Conservation (phyloP, 2,329 filamentous ascomycete species). For the Elsinoe ampelina region DNA sequence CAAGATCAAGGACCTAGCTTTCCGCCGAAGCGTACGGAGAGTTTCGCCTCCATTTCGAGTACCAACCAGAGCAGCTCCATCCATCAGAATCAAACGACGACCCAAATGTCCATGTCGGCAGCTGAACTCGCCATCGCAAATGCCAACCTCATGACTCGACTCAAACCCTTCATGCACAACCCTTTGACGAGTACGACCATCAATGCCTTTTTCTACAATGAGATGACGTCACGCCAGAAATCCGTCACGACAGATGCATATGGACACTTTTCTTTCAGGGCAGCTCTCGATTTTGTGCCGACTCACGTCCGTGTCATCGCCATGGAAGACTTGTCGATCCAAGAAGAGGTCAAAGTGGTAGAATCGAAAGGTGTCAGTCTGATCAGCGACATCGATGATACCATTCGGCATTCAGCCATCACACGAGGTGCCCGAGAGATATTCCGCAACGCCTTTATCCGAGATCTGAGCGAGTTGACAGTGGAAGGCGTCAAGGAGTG, state of each 20-base stretch:
- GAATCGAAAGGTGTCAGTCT: slow-evolving; percentile 75
- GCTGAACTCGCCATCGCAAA: slow-evolving; percentile 74
- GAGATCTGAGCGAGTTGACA: slow-evolving; percentile 69
- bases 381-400: slow-evolving; percentile 97
- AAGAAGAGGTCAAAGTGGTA: slow-evolving; percentile 67
- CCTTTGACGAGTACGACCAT: slow-evolving; percentile 69
- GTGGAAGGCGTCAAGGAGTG: slow-evolving; percentile 83
- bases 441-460: slow-evolving; percentile 90
- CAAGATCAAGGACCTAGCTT: slow-evolving; percentile 26
- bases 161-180: slow-evolving; percentile 83
- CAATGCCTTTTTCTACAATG: slow-evolving; percentile 92
- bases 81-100: neutral
- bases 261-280: slow-evolving; percentile 76
- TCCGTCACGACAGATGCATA: slow-evolving; percentile 79
- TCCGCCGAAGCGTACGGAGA: slow-evolving; percentile 19
- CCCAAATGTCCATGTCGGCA: slow-evolving; percentile 47
- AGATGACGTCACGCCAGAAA: slow-evolving; percentile 68
- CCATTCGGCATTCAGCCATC: slow-evolving; percentile 92
- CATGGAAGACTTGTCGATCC: slow-evolving; percentile 73
- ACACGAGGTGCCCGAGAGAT: slow-evolving; percentile 80
- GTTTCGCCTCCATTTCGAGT: slow-evolving; percentile 9
- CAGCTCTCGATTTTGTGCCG: slow-evolving; percentile 78
- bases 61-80: slow-evolving; percentile 14
- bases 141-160: slow-evolving; percentile 73
- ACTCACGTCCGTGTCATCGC: slow-evolving; percentile 82